Evolutionary conservation across 352 stramenopile genomes (phyloP), one percentile per base, ranked within the genome.

Genomic region (Elongisporangium senticosum): DNA sequence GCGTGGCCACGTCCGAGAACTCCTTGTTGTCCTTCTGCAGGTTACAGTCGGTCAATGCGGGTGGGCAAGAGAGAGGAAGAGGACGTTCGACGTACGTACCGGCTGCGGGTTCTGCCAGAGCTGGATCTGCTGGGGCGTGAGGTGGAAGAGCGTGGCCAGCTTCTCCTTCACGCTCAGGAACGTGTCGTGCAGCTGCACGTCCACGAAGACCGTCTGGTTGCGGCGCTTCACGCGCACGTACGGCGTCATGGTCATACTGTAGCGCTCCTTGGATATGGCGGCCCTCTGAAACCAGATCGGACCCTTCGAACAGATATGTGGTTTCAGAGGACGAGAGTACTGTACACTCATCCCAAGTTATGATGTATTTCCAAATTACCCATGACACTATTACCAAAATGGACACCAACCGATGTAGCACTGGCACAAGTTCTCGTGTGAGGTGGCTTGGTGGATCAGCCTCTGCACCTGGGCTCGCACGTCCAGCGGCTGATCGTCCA

Each of bases 331-430:
- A 43, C 11, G 10, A 43, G 13, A 43, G 33, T 43, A 43, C 33
- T 43, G 33, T 39, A 39, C 23, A n/a, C n/a, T n/a, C n/a, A n/a
- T n/a, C n/a, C n/a, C n/a, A n/a, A n/a, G n/a, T n/a, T n/a, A n/a
- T n/a, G n/a, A n/a, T n/a, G n/a, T n/a, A n/a, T n/a, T n/a, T 26
- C 23, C 23, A 26, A 26, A 26, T 26, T 26, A 26, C 23, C 23
- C 23, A 26, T 26, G 23, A 26, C 23, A 26, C 23, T 60, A 26
- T 67, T 76, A 94, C 85, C 85, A 95, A 56, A 95, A 95, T n/a
- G 85, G 85, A 71, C 85, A 99, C 97, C 97, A 99, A 28, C 98
- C 98, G 64, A 99, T 98, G 68, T 99, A 99, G 55, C 97, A 91
- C 68, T 99, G 96, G 61, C 95, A 98, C 26, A 99, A 77, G 72